These are phyloP conservation scores for Globisporangium alternatum DNA, from an alignment of 352 stramenopile species.

Conservation along the genomic window DNA sequence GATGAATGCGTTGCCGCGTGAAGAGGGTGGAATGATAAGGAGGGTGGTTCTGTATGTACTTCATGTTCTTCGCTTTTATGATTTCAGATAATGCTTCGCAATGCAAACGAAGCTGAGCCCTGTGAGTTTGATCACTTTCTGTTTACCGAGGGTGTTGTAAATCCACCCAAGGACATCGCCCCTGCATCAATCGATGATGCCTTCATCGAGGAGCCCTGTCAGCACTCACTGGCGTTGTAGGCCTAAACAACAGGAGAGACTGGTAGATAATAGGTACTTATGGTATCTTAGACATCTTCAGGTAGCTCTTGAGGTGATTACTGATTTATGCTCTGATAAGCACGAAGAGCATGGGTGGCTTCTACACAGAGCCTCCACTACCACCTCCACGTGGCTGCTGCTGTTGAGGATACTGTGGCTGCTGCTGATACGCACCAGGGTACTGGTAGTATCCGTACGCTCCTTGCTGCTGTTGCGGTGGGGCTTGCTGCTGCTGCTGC, in stretches of 20 bases:
- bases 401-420: neutral
- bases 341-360: neutral
- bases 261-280: too few relatives aligned
- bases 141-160: too few relatives aligned
- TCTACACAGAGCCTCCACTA: conserved; percentile 2
- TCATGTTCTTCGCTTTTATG: conserved; percentile 8
- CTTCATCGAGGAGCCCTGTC: too few relatives aligned
- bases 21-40: neutral
- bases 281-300: too few relatives aligned
- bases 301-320: too few relatives aligned
- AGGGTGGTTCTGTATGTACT: neutral
- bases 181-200: too few relatives aligned
- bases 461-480: conserved; percentile 11
- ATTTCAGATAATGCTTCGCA: neutral
- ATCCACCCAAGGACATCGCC: too few relatives aligned
- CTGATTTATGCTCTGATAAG: too few relatives aligned
- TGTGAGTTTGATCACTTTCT: neutral
- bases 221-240: too few relatives aligned
- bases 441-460: conserved; percentile 45
- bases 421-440: conserved; percentile 27
- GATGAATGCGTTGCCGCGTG: neutral
- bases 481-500: conserved; percentile 21
- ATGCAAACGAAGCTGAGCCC: neutral
- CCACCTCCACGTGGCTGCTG: neutral
- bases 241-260: too few relatives aligned